Percentiles rank a stretch among this genome's conserved stretches.
phyloP scores from a whole-genome alignment of 2,329 filamentous ascomycete genomes.

The Fusarium nygamai region DNA sequence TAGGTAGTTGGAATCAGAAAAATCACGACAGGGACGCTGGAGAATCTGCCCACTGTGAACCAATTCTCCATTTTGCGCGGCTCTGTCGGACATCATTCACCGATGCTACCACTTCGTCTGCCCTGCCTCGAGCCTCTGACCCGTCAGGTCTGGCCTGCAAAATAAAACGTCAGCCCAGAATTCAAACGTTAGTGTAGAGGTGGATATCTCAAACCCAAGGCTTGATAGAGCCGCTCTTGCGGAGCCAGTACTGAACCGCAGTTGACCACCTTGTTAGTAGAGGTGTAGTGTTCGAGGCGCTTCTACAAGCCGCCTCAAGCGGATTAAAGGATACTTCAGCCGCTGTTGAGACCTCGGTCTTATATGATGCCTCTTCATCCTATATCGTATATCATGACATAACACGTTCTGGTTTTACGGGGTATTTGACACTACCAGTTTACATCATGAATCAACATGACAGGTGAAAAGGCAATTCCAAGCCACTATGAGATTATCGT shows the following conservation, averaged over 20 bases:
- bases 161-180: conserved; percentile 16
- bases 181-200: not conserved
- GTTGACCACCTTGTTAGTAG: not conserved
- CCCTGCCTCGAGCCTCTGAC: conserved; percentile 29
- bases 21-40: conserved; percentile 3
- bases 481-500: not conserved
- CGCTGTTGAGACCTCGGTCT: not conserved
- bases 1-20: not conserved
- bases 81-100: conserved; percentile 21
- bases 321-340: not conserved
- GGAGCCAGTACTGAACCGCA: not conserved
- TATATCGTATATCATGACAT: not conserved
- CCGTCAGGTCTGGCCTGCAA: conserved; percentile 12
- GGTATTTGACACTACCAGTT: not conserved
- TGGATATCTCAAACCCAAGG: not conserved
- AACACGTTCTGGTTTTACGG: not conserved
- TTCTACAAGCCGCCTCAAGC: not conserved
- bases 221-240: not conserved
- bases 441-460: not conserved
- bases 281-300: conserved; percentile 2
- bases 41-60: conserved; percentile 27
- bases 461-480: not conserved
- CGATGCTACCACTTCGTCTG: not conserved
- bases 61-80: conserved; percentile 3
- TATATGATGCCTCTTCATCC: not conserved